Evolutionary conservation across 768 basidiomycete genomes (phyloP), one percentile per base, ranked within the genome.

Genomic region (Dictyophora rubrovolvata): DNA sequence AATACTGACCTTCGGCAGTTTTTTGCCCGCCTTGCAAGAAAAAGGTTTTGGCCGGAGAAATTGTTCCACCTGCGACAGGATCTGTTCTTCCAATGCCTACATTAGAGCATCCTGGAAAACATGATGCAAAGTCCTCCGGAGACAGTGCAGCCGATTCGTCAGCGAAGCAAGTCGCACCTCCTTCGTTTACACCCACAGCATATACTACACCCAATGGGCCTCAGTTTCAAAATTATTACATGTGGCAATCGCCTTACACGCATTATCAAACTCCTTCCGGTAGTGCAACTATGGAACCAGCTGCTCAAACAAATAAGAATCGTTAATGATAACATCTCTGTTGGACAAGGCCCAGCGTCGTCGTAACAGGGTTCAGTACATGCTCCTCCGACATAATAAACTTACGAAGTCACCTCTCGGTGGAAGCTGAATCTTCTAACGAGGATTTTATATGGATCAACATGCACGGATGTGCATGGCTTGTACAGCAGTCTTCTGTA

Each of bases 1-100:
- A n/a, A n/a, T n/a, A 49, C 47, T 49, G 22, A 35, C 28, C n/a
- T 51, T 7, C 18, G n/a, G 1, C 20, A 59, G 57, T 33, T 22
- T 59, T 51, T 36, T 59, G 57, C 33, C 57, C 57, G 33, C 48
- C 57, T 18, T 59, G 57, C 33, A 53, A 18, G 50, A 59, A 51
- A 28, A 59, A 59, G 47, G 33, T 42, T n/a, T n/a, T 42, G 42
- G 42, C 42, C n/a, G 5, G 42, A 42, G 42, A 42, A 42, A n/a
- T 42, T 42, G 42, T 42, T 42, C n/a, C 42, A 42, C 12, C n/a
- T 42, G 3, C n/a, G 2, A 3, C 42, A n/a, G 42, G n/a, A 52
- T 14, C 23, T 5, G n/a, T 35, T 18, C 8, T 33, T 20, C 14
- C 48, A n/a, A 23, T 20, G 5, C 21, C 55, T 17, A 20, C 34